Evolutionary conservation across 768 basidiomycete genomes (phyloP).

Genomic region (Boletus fagicola): DNA sequence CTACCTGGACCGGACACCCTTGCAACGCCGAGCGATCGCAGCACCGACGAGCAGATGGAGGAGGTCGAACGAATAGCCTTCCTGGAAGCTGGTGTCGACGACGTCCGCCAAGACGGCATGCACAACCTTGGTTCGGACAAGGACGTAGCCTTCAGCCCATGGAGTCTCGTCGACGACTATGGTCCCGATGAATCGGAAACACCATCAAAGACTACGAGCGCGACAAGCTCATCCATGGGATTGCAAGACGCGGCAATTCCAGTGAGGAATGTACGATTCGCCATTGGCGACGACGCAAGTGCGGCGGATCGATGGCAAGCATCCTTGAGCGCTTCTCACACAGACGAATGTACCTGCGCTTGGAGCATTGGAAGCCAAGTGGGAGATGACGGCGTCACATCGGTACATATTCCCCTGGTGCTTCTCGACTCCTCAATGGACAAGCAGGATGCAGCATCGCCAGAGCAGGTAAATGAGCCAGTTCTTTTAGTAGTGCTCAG

Average conservation of each 20-base stretch:
- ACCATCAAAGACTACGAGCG: not conserved
- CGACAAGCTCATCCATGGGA: not conserved
- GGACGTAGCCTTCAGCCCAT: not conserved
- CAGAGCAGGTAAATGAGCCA: not conserved
- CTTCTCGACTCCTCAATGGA: not conserved
- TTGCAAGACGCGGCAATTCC: not conserved
- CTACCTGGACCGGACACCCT: not conserved
- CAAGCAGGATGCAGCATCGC: not conserved
- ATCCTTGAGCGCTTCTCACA: not conserved
- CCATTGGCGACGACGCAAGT: not conserved
- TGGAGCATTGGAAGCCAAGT: not conserved
- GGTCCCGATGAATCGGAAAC: not conserved
- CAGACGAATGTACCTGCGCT: not conserved
- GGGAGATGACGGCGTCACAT: not conserved
- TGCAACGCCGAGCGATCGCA: not conserved
- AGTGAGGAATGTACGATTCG: conserved; percentile 1
- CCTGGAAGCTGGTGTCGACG: not conserved
- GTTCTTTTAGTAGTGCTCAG: not conserved
- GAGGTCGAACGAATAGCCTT: not conserved
- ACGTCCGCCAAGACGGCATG: not conserved
- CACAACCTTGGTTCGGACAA: not conserved
- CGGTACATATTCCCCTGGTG: not conserved
- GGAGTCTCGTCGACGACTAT: not conserved
- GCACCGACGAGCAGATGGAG: not conserved
- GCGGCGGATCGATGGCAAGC: not conserved